phyloP scores from a whole-genome alignment of 495 filamentous ascomycete species.

The Chaetomium cochliodes region DNA sequence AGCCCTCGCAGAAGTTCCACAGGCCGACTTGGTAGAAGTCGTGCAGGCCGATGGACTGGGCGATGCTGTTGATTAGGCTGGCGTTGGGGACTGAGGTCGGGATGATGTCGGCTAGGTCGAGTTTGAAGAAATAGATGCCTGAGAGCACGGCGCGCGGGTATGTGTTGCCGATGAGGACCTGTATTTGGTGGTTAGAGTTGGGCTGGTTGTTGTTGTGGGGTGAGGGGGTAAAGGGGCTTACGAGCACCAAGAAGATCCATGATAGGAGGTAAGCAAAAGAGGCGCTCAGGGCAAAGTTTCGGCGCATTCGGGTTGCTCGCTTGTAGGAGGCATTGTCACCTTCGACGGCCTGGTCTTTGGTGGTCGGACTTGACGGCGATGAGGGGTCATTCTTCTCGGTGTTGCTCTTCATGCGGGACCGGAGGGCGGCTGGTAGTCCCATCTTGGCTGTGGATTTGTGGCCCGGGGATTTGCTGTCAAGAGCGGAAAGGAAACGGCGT shows the following conservation, averaged over 20 bases:
- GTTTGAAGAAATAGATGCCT: constrained; percentile 75
- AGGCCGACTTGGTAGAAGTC: constrained; percentile 93
- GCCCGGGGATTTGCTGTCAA: background rate
- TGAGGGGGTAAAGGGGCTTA: constrained; percentile 27
- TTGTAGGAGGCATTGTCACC: constrained; percentile 35
- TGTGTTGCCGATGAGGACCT: constrained; percentile 69
- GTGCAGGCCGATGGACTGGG: constrained; percentile 81
- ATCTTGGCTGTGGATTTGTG: background rate
- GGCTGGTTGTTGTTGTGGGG: no score
- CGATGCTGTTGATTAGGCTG: constrained; percentile 78
- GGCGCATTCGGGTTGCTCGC: constrained; percentile 56
- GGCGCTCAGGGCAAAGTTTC: constrained; percentile 56
- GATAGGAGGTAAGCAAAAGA: constrained; percentile 69
- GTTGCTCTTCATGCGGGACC: constrained; percentile 8
- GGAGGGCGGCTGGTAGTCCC: constrained; percentile 13
- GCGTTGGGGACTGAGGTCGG: constrained; percentile 72
- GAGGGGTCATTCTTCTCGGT: constrained; percentile 4
- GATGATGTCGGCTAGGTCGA: constrained; percentile 82
- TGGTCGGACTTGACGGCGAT: constrained; percentile 6
- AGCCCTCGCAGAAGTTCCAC: constrained; percentile 89
- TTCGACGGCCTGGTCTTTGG: constrained; percentile 4
- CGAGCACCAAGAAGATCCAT: constrained; percentile 73
- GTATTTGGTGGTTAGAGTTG: constrained; percentile 18
- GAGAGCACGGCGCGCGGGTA: constrained; percentile 57
- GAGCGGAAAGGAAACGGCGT: background rate